Evolutionary conservation across 2,329 filamentous ascomycete species (phyloP), one percentile per base, ranked within the genome.

Genomic region (Elsinoe ampelina): DNA sequence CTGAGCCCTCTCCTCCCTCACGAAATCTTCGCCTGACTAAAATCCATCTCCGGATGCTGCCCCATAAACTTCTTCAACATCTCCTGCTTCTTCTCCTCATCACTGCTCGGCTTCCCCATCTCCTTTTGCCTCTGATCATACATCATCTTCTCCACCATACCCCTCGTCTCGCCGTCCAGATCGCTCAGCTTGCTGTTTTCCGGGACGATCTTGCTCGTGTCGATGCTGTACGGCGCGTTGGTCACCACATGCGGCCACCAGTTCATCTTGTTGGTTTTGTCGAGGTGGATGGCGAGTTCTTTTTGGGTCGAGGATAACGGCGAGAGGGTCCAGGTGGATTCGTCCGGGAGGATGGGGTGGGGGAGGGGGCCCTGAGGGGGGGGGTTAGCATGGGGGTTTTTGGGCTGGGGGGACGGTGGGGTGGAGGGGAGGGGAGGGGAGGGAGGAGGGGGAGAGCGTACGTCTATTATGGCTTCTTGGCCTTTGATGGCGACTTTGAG

Each of bases 131-230:
- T 80, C 79, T 98, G 93, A 76, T 98, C 93, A 67, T 81, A 98
- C 93, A 98, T 98, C 93, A 98, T 98, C 82, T 98, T 98, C 83
- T 98, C 93, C 43, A 98, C 93, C 92, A 98, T 97, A 58, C 84
- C 82, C 62, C 93, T 82, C 55, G 93, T 98, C 78, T 95, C 87
- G 60, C 93, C 93, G 68, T 97, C 92, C 63, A 98, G 77, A 71
- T 98, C 93, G 58, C 87, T 85, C 67, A 98, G 78, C 72, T 90
- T 95, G 69, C 86, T 91, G 70, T 86, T 91, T 74, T 97, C 93
- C 19, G 93, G 93, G 69, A 85, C 82, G 73, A 98, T 97, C 77
- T 95, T 96, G 65, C 85, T 85, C 35, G 95, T 89, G 74, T 98
- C 93, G 72, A 98, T 95, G 20, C 41, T 52, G 73, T 86, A 87